Evolutionary conservation across 2,329 filamentous ascomycete genomes (phyloP).

Genomic region (Pseudocercospora macadamiae): DNA sequence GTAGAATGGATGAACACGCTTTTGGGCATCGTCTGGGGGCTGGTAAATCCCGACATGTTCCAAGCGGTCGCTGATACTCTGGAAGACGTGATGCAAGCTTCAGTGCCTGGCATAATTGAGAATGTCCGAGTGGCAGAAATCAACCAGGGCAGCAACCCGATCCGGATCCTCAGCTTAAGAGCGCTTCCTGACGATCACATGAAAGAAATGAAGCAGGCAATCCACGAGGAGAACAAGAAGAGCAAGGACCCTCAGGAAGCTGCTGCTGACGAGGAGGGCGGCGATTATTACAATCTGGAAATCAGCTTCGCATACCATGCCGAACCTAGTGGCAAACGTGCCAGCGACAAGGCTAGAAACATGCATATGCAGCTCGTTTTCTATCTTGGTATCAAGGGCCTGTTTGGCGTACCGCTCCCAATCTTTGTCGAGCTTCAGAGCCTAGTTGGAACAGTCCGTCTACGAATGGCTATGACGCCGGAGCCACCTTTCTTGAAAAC

Average conservation of each 20-base stretch:
- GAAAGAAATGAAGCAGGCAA: constrained; percentile 77
- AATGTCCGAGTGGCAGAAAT: constrained; percentile 95
- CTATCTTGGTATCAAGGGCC: constrained; percentile 84
- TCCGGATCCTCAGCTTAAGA: constrained; percentile 84
- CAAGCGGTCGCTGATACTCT: constrained; percentile 86
- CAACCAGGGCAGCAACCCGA: constrained; percentile 86
- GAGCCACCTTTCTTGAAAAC: constrained; percentile 92
- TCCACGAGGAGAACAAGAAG: constrained; percentile 76
- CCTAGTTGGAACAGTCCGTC: constrained; percentile 82
- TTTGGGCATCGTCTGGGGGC: constrained; percentile 80
- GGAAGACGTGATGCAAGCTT: constrained; percentile 96
- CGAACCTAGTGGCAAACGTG: constrained; percentile 68
- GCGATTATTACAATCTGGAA: constrained; percentile 91
- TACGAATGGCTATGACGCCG: constrained; percentile 83
- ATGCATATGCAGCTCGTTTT: constrained; percentile 98
- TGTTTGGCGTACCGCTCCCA: constrained; percentile 86
- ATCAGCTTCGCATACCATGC: constrained; percentile 90
- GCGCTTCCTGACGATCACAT: constrained; percentile 82
- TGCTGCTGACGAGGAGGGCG: constrained; percentile 85
- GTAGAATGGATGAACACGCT: constrained; percentile 94
- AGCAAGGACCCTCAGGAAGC: constrained; percentile 84
- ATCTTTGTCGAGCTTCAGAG: constrained; percentile 89
- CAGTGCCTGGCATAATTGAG: constrained; percentile 86
- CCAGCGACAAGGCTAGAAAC: constrained; percentile 79
- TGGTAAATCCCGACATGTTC: constrained; percentile 96